phyloP scores from a whole-genome alignment of 78 protist species.

The Dictyostelium brefeldianum region DNA sequence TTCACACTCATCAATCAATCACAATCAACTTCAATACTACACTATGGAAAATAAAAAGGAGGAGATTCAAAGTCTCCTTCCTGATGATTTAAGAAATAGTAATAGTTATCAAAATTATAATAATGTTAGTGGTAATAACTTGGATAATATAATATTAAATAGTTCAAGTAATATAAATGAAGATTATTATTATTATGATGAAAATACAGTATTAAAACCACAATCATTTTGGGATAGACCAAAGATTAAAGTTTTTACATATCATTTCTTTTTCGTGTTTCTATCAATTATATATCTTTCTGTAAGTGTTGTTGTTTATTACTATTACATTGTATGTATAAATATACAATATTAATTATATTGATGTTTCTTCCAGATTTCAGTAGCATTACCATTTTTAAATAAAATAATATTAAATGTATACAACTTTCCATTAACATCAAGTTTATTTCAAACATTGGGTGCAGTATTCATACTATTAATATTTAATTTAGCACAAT shows the following conservation, averaged over 20 bases:
- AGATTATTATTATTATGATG: slow-evolving; percentile 8
- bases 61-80: no score
- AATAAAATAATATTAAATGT: slow-evolving; percentile 38
- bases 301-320: not conserved
- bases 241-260: not conserved
- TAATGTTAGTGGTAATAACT: no score
- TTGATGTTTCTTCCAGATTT: not conserved
- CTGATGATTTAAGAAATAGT: no score
- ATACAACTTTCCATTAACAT: slow-evolving; percentile 45
- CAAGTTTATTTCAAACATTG: slow-evolving; percentile 55
- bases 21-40: no score
- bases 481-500: slow-evolving; percentile 37
- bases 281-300: slow-evolving; percentile 19
- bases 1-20: no score
- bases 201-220: not conserved
- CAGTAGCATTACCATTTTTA: slow-evolving; percentile 39
- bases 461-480: slow-evolving; percentile 33
- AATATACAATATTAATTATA: not conserved
- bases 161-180: slow-evolving; percentile 12
- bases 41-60: no score
- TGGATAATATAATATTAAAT: not conserved
- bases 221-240: not conserved
- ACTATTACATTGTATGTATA: not conserved
- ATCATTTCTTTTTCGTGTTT: slow-evolving; percentile 10
- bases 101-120: no score